phyloP scores from a whole-genome alignment of 768 basidiomycete species.

The Tricholoma bakamatsutake region DNA sequence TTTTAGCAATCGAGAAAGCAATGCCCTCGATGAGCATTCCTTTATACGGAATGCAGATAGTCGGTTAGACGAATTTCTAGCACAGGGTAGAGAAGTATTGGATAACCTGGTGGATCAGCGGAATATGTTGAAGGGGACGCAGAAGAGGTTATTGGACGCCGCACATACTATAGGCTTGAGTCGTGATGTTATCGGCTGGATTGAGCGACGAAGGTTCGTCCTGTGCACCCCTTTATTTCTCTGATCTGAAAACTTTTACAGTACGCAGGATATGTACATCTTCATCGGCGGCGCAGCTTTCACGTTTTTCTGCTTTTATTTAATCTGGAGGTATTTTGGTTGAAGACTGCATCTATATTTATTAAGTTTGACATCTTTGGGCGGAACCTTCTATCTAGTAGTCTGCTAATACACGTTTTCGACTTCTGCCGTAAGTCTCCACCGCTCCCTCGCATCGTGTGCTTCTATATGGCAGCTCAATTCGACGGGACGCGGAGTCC shows the following conservation, averaged over 20 bases:
- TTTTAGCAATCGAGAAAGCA: slow-evolving; percentile 57
- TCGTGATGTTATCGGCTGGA: slow-evolving; percentile 94
- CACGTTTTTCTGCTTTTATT: slow-evolving; percentile 90
- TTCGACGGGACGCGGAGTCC: neutral
- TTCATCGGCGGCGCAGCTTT: slow-evolving; percentile 79
- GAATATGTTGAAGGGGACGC: slow-evolving; percentile 93
- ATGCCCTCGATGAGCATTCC: slow-evolving; percentile 82
- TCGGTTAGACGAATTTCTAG: slow-evolving; percentile 83
- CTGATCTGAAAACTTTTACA: slow-evolving; percentile 23
- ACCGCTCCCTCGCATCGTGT: too few species aligned
- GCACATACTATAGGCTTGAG: slow-evolving; percentile 95
- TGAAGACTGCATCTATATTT: slow-evolving; percentile 14
- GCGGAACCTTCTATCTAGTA: slow-evolving; percentile 9
- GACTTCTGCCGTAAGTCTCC: neutral
- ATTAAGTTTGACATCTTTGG: slow-evolving; percentile 3
- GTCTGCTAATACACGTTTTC: slow-evolving; percentile 9
- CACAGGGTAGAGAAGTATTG: slow-evolving; percentile 87
- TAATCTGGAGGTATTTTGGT: slow-evolving; percentile 90
- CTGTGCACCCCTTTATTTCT: neutral
- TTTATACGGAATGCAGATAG: slow-evolving; percentile 82
- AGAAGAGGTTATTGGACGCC: slow-evolving; percentile 76
- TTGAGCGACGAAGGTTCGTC: slow-evolving; percentile 85
- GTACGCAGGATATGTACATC: slow-evolving; percentile 94
- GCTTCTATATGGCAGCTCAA: neutral
- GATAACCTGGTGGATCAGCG: slow-evolving; percentile 92